A percentile compares a stretch with the other conserved stretches of the same genome.
Conservation (phyloP, 2,329 filamentous ascomycete species). For the Sporothrix sp. region DNA sequence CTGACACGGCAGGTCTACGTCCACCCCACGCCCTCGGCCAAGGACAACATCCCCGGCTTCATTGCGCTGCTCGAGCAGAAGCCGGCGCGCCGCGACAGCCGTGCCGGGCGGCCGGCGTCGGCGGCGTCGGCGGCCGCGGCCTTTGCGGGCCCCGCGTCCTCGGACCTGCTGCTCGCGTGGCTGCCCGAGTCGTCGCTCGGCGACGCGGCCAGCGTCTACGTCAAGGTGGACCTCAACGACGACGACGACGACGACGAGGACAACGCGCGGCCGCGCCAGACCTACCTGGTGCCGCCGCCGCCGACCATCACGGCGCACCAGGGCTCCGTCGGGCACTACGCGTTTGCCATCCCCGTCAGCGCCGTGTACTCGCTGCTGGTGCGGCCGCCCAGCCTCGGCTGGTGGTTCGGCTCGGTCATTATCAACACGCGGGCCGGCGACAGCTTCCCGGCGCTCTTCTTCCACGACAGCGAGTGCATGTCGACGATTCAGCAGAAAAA, state of each 20-base stretch:
- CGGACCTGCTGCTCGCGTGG: constrained; percentile 84
- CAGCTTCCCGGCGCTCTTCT: constrained; percentile 91
- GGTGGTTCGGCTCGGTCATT: constrained; percentile 96
- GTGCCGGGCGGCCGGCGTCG: constrained; percentile 31
- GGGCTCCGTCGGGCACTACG: constrained; percentile 65
- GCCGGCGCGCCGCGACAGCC: constrained; percentile 29
- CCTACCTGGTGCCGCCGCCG: constrained; percentile 83
- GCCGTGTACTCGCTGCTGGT: constrained; percentile 87
- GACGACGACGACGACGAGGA: constrained; percentile 44
- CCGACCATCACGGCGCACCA: constrained; percentile 73
- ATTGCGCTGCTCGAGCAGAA: constrained; percentile 91
- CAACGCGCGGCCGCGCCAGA: constrained; percentile 71
- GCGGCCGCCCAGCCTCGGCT: constrained; percentile 83
- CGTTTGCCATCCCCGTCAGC: constrained; percentile 83
- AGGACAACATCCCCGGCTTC: constrained; percentile 93
- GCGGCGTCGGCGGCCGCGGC: constrained; percentile 32
- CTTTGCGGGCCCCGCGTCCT: constrained; percentile 37
- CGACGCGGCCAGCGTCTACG: constrained; percentile 78
- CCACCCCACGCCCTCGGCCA: constrained; percentile 83
- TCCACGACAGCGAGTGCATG: constrained; percentile 94
- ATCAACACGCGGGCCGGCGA: constrained; percentile 88
- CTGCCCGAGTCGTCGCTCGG: constrained; percentile 81
- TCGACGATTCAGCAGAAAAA: constrained; percentile 92
- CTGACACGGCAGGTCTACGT: constrained; percentile 66
- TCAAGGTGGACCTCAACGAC: constrained; percentile 77